These are phyloP conservation scores for Eremochloa ophiuroides DNA, from an alignment of 176 grass and related monocot species.

Conservation along the genomic window DNA sequence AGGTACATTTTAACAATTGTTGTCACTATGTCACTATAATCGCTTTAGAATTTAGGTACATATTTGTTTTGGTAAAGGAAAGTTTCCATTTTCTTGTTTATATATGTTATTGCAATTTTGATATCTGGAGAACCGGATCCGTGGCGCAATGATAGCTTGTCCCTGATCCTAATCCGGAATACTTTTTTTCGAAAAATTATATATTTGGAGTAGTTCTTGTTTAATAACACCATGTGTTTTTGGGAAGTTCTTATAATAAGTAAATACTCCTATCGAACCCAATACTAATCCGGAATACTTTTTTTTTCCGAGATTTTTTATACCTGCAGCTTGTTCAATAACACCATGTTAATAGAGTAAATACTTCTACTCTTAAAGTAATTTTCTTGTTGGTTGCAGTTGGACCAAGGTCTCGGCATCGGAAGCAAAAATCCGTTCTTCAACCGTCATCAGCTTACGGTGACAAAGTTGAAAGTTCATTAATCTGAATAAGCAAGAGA, in stretches of 20 bases:
- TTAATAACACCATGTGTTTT: background rate
- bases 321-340: too few relatives aligned
- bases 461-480: too few relatives aligned
- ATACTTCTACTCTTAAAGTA: too few relatives aligned
- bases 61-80: background rate
- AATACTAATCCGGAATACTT: too few relatives aligned
- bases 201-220: slow-evolving; percentile 6
- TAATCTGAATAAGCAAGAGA: too few relatives aligned
- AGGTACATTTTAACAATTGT: background rate
- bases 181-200: background rate
- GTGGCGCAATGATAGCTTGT: slow-evolving; percentile 97
- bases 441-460: too few relatives aligned
- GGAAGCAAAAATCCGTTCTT: slow-evolving; percentile 56
- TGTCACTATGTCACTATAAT: background rate
- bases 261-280: too few relatives aligned
- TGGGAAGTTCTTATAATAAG: background rate
- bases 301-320: too few relatives aligned
- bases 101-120: background rate
- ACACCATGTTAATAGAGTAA: too few relatives aligned
- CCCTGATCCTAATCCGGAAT: slow-evolving; percentile 14
- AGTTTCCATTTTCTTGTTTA: background rate
- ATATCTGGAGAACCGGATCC: slow-evolving; percentile 33
- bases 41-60: background rate
- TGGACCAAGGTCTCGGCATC: slow-evolving; percentile 94
- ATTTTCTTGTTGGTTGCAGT: slow-evolving; percentile 40